Conservation (phyloP, 2,329 filamentous ascomycete species). For the Trichoderma sp. region DNA sequence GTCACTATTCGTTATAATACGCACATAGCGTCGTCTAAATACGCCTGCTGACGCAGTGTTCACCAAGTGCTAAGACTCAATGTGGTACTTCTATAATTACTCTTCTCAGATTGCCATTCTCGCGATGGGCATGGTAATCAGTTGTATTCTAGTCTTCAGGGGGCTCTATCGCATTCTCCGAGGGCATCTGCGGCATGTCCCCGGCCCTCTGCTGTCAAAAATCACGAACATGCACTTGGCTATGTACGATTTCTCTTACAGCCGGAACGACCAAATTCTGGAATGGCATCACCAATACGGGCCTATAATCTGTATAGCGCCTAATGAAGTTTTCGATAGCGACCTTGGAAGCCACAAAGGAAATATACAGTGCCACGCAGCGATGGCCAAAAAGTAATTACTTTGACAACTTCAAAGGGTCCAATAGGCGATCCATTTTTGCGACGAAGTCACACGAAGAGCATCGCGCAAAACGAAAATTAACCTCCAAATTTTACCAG, state of each 20-base stretch:
- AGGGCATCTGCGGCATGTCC: background rate
- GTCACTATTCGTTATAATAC: background rate
- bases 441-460: background rate
- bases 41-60: background rate
- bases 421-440: background rate
- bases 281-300: background rate
- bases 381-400: background rate
- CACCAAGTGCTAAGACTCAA: background rate
- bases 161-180: background rate
- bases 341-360: background rate
- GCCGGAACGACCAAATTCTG: background rate
- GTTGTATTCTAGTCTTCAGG: background rate
- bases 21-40: background rate
- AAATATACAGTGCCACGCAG: background rate
- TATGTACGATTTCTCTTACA: background rate
- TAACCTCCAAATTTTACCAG: background rate
- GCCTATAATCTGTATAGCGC: background rate
- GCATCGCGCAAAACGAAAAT: background rate
- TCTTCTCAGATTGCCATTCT: background rate
- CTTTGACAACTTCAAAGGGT: background rate
- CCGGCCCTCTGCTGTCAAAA: background rate
- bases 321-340: background rate
- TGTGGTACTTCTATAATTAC: background rate
- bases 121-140: background rate
- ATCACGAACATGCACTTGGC: background rate